Base-by-base conservation (phyloP, 2,329 filamentous ascomycete species). In the Elsinoe perseae region DNA sequence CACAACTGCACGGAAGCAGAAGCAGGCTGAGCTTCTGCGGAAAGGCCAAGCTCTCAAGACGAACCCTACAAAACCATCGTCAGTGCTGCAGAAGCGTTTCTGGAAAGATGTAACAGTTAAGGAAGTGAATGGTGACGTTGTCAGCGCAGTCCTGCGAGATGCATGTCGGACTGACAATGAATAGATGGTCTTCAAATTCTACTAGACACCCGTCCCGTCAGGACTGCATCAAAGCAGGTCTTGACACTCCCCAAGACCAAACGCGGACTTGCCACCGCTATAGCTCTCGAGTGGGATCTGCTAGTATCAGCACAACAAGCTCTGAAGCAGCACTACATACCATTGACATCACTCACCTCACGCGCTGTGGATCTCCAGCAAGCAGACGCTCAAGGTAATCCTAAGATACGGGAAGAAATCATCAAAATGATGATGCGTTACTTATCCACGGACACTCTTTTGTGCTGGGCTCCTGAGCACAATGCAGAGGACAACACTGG, bases 211-310 rank as follows among this genome's bases (percentile, higher is more conserved):
- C 80, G 90, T 23, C 84, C 90, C 3, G 81, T 98, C 59, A 84
- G 91, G 60, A 89, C 87, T 53, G 87, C 76, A 6, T 84, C 84
- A 54, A 89, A 91, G 67, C 68, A 80, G 38, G 76, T 89, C 61
- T 76, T 98, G 64, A 81, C 79, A 1, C 66, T 97, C 25, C 91
- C 93, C 0, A 65, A 74, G 1, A 80, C 79, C 57, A 97, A 96
- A 73, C 84, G 83, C 28, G 81, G 89, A 65, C 85, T 97, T 36
- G 92, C 92, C 21, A 79, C 84, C 43, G 88, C 89, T 57, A 84
- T 98, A 60, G 93, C 92, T 2, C 74, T 95, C 43, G 93, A 98
- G 75, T 98, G 93, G 93, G 91, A 96, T 69, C 77, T 86, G 50
- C 80, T 98, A 59, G 80, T 84, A 21, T 87, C 87, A 12, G 83